phyloP scores from a whole-genome alignment of 1,284 basidiomycete species.

The Heterobasidion parviporum region DNA sequence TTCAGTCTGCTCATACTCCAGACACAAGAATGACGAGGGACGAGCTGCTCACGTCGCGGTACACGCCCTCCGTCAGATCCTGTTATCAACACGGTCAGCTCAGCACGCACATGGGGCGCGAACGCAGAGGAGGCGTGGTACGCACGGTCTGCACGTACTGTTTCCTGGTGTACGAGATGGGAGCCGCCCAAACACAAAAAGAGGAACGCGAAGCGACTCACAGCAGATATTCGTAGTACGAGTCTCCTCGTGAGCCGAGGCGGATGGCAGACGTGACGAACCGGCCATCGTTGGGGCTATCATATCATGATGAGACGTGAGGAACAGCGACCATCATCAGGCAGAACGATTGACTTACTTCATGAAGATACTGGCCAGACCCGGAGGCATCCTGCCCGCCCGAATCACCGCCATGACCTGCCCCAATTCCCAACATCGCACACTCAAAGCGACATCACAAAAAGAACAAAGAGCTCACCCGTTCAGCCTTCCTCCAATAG shows the following conservation, averaged over 20 bases:
- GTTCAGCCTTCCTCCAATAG: constrained; percentile 82
- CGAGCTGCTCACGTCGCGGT: constrained; percentile 50
- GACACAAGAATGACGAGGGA: not conserved
- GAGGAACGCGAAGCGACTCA: constrained; percentile 31
- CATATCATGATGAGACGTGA: not conserved
- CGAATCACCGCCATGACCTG: constrained; percentile 73
- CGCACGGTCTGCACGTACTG: constrained; percentile 74
- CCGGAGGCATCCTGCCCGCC: constrained; percentile 53
- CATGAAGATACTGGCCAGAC: constrained; percentile 82
- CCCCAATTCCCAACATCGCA: constrained; percentile 1
- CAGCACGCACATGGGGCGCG: too few relatives aligned
- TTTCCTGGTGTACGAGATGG: constrained; percentile 39
- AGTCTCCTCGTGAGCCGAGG: constrained; percentile 89
- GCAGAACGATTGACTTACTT: constrained; percentile 36
- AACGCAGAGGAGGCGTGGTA: constrained; percentile 1
- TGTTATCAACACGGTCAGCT: constrained; percentile 17
- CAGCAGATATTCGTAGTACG: constrained; percentile 91
- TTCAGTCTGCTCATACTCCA: not conserved
- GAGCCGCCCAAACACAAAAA: not conserved
- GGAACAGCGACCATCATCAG: too few relatives aligned
- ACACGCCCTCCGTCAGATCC: constrained; percentile 74
- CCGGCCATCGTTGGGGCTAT: constrained; percentile 56
- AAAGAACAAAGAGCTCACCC: constrained; percentile 31
- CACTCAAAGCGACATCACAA: not conserved
- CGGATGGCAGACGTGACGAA: constrained; percentile 77